These are phyloP conservation scores for Aspergillus jensenii DNA, from an alignment of 2,329 filamentous ascomycete genomes.

Conservation along the genomic window DNA sequence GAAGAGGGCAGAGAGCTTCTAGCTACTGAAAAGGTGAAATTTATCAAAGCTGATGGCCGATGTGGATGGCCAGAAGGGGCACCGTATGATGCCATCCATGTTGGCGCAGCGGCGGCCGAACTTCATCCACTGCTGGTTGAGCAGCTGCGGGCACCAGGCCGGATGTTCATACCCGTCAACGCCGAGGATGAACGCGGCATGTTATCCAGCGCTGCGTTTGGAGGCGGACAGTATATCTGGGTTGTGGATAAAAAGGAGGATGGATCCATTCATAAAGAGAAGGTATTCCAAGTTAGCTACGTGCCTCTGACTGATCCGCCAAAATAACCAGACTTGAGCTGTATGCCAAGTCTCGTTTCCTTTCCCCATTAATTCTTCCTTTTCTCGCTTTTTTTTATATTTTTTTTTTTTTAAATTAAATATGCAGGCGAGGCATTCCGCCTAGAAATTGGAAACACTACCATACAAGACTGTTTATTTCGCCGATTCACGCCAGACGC, in stretches of 20 bases:
- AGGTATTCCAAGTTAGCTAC: conserved; percentile 62
- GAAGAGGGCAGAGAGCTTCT: conserved; percentile 60
- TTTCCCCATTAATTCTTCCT: too few relatives aligned
- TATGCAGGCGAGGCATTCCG: neutral
- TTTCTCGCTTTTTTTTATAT: too few relatives aligned
- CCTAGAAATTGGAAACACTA: neutral
- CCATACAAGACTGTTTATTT: neutral
- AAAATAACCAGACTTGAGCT: conserved; percentile 1
- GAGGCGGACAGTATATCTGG: conserved; percentile 58
- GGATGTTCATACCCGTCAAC: conserved; percentile 67
- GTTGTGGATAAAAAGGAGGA: conserved; percentile 63
- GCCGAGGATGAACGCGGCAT: conserved; percentile 36
- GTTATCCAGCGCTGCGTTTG: conserved; percentile 18
- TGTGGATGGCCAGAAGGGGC: conserved; percentile 61
- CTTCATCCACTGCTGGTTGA: conserved; percentile 71
- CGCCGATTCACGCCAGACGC: neutral
- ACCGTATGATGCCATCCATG: conserved; percentile 90
- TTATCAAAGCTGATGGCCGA: conserved; percentile 73
- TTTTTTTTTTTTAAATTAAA: neutral
- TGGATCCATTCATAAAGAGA: conserved; percentile 56
- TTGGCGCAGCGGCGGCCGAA: conserved; percentile 78
- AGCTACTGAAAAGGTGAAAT: conserved; percentile 63
- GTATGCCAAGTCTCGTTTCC: too few relatives aligned
- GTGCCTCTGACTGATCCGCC: conserved; percentile 65
- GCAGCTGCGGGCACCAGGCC: conserved; percentile 76